These are phyloP conservation scores for Vitis hybrid DNA, from an alignment of 177 flowering plant genomes.

Conservation along the genomic window DNA sequence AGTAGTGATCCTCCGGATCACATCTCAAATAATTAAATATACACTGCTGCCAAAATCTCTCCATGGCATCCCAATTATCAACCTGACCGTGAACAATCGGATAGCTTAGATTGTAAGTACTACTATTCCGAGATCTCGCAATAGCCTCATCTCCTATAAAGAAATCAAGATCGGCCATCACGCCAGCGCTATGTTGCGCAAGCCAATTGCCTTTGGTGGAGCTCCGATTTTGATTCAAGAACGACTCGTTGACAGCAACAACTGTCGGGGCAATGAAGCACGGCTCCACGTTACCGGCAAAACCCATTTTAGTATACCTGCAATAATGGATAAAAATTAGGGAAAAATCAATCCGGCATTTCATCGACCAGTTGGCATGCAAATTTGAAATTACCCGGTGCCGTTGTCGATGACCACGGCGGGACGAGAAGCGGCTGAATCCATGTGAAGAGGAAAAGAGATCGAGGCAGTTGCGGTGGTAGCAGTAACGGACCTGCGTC, in stretches of 20 bases:
- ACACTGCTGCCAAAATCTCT: conserved; percentile 99
- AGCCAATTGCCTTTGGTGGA: conserved; percentile 74
- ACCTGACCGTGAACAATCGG: conserved; percentile 93
- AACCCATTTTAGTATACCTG: conserved; percentile 97
- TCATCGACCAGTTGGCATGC: conserved; percentile 18
- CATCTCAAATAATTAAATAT: conserved; percentile 93
- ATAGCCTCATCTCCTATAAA: conserved; percentile 91
- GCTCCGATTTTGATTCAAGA: conserved; percentile 61
- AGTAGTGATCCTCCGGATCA: conserved; percentile 99
- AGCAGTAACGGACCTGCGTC: conserved; percentile 41
- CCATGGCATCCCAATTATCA: conserved; percentile 99
- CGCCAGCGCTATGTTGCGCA: conserved; percentile 92
- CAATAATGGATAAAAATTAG: conserved; percentile 3
- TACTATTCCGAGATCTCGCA: conserved; percentile 68
- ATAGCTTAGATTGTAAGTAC: conserved; percentile 72
- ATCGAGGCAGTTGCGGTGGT: neutral
- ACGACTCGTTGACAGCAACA: conserved; percentile 91
- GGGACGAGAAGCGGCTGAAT: conserved; percentile 81
- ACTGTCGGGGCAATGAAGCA: conserved; percentile 84
- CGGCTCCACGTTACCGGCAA: conserved; percentile 97
- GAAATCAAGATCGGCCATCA: conserved; percentile 99
- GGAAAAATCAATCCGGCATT: conserved; percentile 8
- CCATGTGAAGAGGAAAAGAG: conserved; percentile 41
- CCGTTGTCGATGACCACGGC: conserved; percentile 98
- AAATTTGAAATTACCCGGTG: conserved; percentile 57